Percentiles rank a stretch among this genome's conserved stretches.
These are phyloP conservation scores for Leccinellum luteum DNA, from an alignment of 768 basidiomycete species.

Conservation along the genomic window DNA sequence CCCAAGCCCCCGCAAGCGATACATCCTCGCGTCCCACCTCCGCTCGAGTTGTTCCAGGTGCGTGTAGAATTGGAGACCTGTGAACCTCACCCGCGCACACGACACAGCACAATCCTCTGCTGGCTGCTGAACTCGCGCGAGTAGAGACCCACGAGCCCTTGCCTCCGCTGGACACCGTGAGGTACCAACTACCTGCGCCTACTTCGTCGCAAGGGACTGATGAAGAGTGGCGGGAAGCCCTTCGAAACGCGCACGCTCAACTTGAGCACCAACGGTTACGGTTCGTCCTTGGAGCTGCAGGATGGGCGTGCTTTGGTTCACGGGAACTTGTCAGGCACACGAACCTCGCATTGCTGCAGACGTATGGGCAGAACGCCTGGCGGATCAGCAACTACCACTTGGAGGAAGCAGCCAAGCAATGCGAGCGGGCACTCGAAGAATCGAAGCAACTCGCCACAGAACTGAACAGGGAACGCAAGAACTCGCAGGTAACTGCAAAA, in stretches of 20 bases:
- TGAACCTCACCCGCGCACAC: not conserved
- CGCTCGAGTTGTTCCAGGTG: constrained; percentile 61
- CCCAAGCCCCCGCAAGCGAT: constrained; percentile 56
- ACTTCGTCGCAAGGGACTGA: constrained; percentile 59
- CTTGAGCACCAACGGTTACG: constrained; percentile 82
- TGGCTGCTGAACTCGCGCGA: constrained; percentile 72
- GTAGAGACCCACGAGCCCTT: constrained; percentile 67
- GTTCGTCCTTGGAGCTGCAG: constrained; percentile 37
- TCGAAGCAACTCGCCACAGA: constrained; percentile 76
- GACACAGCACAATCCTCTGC: constrained; percentile 59
- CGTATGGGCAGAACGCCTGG: constrained; percentile 90
- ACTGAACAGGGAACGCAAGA: constrained; percentile 87
- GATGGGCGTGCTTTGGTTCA: not conserved
- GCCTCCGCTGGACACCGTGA: constrained; percentile 63
- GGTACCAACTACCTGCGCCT: constrained; percentile 76
- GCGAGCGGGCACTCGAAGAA: constrained; percentile 73
- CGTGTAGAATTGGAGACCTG: not conserved
- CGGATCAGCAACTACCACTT: constrained; percentile 87
- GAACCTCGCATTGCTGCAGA: constrained; percentile 79
- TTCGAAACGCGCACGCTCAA: constrained; percentile 77
- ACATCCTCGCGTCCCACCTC: constrained; percentile 71
- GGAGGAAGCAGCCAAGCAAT: constrained; percentile 70
- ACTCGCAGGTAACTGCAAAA: constrained; percentile 57
- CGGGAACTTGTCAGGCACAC: constrained; percentile 53
- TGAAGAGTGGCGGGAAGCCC: constrained; percentile 71